These are phyloP conservation scores for Myrica gale DNA, from an alignment of 306 rosid genomes.

Conservation along the genomic window DNA sequence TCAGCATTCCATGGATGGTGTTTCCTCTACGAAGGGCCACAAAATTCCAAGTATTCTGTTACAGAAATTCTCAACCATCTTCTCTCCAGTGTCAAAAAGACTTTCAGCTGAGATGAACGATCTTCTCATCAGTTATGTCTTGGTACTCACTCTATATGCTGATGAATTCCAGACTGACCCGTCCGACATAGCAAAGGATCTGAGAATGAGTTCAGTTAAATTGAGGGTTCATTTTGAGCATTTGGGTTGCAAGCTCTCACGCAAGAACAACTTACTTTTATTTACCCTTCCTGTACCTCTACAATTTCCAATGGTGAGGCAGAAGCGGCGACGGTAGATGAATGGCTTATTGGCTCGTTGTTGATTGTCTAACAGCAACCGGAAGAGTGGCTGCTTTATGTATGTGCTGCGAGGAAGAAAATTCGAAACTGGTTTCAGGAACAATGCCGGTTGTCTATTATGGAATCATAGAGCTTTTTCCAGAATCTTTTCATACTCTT, in stretches of 20 bases:
- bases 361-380: background rate
- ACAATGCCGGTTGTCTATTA: background rate
- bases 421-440: background rate
- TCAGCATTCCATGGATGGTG: conserved; percentile 47
- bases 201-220: conserved; percentile 32
- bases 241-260: conserved; percentile 66
- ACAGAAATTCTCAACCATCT: conserved; percentile 53
- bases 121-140: conserved; percentile 63
- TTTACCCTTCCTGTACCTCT: conserved; percentile 72
- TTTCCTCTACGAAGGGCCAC: conserved; percentile 51
- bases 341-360: background rate
- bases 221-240: conserved; percentile 44
- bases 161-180: conserved; percentile 60
- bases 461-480: background rate
- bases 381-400: background rate
- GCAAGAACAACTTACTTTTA: background rate
- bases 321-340: conserved; percentile 33
- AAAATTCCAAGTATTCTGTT: conserved; percentile 56
- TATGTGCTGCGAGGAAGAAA: background rate
- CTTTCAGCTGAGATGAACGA: conserved; percentile 49
- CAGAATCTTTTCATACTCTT: background rate
- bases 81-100: conserved; percentile 40
- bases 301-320: conserved; percentile 46
- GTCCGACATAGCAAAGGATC: conserved; percentile 68
- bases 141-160: conserved; percentile 71